Evolutionary conservation across 1,284 basidiomycete species (phyloP).

Genomic region (Ceratobasidium sp.): DNA sequence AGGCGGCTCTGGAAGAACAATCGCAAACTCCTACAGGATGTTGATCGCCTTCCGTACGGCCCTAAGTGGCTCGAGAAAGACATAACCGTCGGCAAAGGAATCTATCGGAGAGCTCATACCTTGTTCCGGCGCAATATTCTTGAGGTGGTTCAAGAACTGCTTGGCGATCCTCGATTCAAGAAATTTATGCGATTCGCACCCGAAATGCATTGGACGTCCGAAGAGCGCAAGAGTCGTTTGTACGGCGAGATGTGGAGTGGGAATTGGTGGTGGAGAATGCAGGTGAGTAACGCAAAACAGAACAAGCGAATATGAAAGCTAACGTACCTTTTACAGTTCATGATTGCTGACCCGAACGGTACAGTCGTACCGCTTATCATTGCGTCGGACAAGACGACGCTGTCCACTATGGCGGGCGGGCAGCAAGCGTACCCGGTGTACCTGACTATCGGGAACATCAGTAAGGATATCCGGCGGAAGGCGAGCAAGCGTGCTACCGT

Average conservation of each 20-base stretch:
- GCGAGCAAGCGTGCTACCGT: constrained; percentile 16
- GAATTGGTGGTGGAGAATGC: constrained; percentile 15
- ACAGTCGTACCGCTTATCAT: constrained; percentile 8
- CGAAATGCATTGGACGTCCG: background rate
- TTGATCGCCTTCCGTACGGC: constrained; percentile 7
- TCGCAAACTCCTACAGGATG: background rate
- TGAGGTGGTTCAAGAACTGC: background rate
- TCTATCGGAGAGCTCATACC: no score
- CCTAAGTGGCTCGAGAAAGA: background rate
- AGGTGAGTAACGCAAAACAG: background rate
- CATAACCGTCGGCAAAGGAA: background rate
- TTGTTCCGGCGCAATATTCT: constrained; percentile 14
- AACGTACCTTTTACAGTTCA: background rate
- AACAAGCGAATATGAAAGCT: background rate
- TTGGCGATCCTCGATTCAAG: background rate
- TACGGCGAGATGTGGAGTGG: background rate
- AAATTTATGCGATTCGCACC: background rate
- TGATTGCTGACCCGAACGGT: background rate
- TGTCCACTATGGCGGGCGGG: constrained; percentile 40
- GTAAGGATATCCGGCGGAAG: constrained; percentile 23
- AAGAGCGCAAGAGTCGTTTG: background rate
- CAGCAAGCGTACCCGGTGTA: constrained; percentile 46
- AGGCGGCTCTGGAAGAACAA: constrained; percentile 4
- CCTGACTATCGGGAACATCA: constrained; percentile 43
- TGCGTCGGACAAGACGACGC: constrained; percentile 41